Conservation (phyloP, 768 basidiomycete species). For the Lanmaoa pseudosensibilis region DNA sequence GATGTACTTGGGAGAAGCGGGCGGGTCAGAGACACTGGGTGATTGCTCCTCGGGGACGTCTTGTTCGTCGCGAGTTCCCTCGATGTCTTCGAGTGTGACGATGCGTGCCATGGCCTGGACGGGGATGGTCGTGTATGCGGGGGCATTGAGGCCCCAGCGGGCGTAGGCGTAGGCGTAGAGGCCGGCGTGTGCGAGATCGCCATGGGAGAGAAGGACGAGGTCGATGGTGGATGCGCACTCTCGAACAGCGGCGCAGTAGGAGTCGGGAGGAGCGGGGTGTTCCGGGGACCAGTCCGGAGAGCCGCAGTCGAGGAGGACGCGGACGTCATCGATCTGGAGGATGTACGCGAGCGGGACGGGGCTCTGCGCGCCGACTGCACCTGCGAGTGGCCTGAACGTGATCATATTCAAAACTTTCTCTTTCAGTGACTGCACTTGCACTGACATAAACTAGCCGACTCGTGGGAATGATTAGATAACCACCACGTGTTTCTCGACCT, state of each 20-base stretch:
- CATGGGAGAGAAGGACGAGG: slow-evolving; percentile 92
- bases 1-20: slow-evolving; percentile 50
- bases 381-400: slow-evolving; percentile 90
- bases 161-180: slow-evolving; percentile 92
- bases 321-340: slow-evolving; percentile 91
- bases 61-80: slow-evolving; percentile 75
- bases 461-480: slow-evolving; percentile 37
- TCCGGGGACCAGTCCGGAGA: slow-evolving; percentile 85
- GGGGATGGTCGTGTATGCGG: slow-evolving; percentile 91
- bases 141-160: slow-evolving; percentile 83
- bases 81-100: slow-evolving; percentile 85
- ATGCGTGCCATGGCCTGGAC: slow-evolving; percentile 95
- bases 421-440: background rate
- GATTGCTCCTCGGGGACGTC: slow-evolving; percentile 44
- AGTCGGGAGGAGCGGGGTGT: slow-evolving; percentile 28
- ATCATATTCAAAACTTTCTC: slow-evolving; percentile 53
- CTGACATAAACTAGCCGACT: slow-evolving; percentile 10
- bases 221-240: slow-evolving; percentile 82
- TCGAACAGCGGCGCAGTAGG: slow-evolving; percentile 66
- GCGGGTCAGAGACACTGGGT: slow-evolving; percentile 22
- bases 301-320: slow-evolving; percentile 93
- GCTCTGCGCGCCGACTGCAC: slow-evolving; percentile 67
- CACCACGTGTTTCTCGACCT: slow-evolving; percentile 36
- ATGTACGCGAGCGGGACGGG: slow-evolving; percentile 77
- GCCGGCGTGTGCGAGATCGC: slow-evolving; percentile 85